Evolutionary conservation across 495 filamentous ascomycete genomes (phyloP), one percentile per base, ranked within the genome.

Genomic region (Trichocladium antarcticum): DNA sequence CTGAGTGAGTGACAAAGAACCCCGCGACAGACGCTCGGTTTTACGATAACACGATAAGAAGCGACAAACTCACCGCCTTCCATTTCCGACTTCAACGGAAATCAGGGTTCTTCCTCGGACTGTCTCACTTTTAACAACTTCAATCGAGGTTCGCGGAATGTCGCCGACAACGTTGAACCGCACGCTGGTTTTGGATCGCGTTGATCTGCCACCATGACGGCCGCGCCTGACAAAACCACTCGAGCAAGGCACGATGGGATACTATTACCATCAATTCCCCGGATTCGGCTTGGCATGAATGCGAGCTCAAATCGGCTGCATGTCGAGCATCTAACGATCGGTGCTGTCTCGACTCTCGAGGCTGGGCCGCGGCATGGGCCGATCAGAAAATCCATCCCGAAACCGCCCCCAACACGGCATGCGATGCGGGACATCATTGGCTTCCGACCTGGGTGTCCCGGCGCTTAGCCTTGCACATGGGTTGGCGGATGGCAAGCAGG

Each of bases 401-500:
- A 37, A 47, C 39, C n/a, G 21, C 37, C 50, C 39, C 45, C 6
- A 34, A 45, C 41, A 27, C 6, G 22, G 4, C 34, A 32, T 24
- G 46, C 36, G 40, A 43, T 50, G 35, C 34, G 42, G 34, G 31
- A 24, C 20, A 9, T 47, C 28, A 55, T 55, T 51, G 47, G 47
- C 32, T 51, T 17, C 37, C 24, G 12, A 21, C 6, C 16, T 28
- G 42, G 38, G 27, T 37, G 38, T 45, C 43, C 44, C 29, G 55
- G 55, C 55, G 55, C 51, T 55, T 55, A 57, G 38, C 47, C 44
- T 10, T 37, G 51, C 35, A 32, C 41, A 45, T 47, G 42, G 53
- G 47, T 57, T 57, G 55, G 55, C 16, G 39, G 51, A 45, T 15
- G 22, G 37, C 22, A 22, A 37, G 14, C 22, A n/a, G 32, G 45